Evolutionary conservation across 768 basidiomycete genomes (phyloP).

Genomic region (Lactarius psammicola): DNA sequence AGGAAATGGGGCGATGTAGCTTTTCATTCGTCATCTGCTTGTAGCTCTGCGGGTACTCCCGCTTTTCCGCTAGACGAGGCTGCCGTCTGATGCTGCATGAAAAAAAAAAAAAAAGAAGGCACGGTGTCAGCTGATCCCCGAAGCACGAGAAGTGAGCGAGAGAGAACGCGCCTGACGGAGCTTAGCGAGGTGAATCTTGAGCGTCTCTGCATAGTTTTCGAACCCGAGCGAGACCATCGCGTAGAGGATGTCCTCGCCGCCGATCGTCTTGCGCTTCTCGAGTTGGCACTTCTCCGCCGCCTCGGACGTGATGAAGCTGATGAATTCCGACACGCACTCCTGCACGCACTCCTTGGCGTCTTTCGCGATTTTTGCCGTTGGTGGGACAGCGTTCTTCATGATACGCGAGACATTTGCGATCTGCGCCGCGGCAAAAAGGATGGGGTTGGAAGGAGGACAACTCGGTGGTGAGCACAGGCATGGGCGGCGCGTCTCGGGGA

Average conservation of each 20-base stretch:
- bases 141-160: too few species aligned
- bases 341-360: conserved; percentile 99
- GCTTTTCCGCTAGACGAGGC: conserved; percentile 28
- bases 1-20: background rate
- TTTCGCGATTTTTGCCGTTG: conserved; percentile 93
- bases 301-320: conserved; percentile 95
- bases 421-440: conserved; percentile 40
- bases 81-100: conserved; percentile 27
- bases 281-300: conserved; percentile 92
- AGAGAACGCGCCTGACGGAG: conserved; percentile 63
- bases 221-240: conserved; percentile 94
- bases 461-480: background rate
- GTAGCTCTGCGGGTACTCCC: conserved; percentile 17
- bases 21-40: conserved; percentile 24
- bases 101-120: too few species aligned
- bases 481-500: background rate
- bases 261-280: conserved; percentile 97
- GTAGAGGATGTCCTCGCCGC: conserved; percentile 94
- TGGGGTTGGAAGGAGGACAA: background rate
- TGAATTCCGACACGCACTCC: conserved; percentile 98
- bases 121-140: background rate
- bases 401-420: conserved; percentile 98
- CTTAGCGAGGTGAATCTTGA: conserved; percentile 91
- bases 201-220: conserved; percentile 89
- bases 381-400: conserved; percentile 90